Conservation (phyloP, 1,139 yeast genomes). For the Zygoascus sp. region DNA sequence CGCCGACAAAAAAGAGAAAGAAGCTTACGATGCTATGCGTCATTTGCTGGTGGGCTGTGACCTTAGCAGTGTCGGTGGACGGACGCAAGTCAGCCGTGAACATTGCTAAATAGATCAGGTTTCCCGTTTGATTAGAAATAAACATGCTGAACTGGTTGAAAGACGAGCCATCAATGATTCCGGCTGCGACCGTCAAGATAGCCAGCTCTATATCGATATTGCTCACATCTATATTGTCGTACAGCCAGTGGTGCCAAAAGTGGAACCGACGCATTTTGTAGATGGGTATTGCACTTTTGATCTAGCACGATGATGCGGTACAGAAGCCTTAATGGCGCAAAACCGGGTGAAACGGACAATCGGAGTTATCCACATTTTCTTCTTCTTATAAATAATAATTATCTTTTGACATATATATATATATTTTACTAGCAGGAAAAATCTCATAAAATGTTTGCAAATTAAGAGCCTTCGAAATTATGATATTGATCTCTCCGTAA, state of each 20-base stretch:
- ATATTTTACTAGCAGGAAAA: background rate
- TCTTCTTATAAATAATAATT: background rate
- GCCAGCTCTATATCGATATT: constrained; percentile 1
- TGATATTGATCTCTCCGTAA: too few relatives aligned
- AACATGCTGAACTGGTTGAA: constrained; percentile 11
- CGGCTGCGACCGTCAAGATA: constrained; percentile 12
- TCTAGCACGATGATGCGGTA: too few relatives aligned
- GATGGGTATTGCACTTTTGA: background rate
- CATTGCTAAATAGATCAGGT: constrained; percentile 11
- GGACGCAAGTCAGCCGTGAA: constrained; percentile 3
- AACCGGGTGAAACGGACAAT: too few relatives aligned
- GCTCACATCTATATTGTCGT: constrained; percentile 1
- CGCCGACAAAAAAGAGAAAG: constrained; percentile 9
- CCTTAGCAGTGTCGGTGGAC: background rate
- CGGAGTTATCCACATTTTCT: too few relatives aligned
- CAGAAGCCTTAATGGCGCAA: too few relatives aligned
- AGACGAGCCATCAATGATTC: constrained; percentile 11
- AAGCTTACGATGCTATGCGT: constrained; percentile 8
- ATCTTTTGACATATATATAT: background rate
- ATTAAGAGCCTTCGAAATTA: too few relatives aligned
- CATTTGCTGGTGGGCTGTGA: constrained; percentile 4
- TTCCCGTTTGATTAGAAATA: constrained; percentile 15
- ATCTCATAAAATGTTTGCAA: too few relatives aligned
- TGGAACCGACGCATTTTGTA: background rate
- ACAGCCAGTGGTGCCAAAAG: constrained; percentile 6